A percentile compares a stretch with the other conserved stretches of the same genome.
These are phyloP conservation scores for Botryotinia narcissicola DNA, from an alignment of 2,329 filamentous ascomycete species.

Conservation along the genomic window DNA sequence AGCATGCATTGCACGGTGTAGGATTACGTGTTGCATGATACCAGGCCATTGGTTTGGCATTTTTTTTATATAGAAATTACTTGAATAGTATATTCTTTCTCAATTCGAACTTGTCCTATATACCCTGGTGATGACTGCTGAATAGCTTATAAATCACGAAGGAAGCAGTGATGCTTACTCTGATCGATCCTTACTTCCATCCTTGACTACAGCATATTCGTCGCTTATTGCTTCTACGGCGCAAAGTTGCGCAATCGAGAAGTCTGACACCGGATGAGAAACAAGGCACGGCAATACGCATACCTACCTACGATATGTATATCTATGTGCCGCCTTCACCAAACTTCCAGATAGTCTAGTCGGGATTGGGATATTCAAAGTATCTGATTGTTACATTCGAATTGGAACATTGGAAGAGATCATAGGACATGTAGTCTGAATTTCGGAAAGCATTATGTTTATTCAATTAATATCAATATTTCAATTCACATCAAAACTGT, in stretches of 20 bases:
- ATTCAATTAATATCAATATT: background rate
- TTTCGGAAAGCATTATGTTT: background rate
- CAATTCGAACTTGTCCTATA: background rate
- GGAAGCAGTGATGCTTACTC: background rate
- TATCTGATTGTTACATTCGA: background rate
- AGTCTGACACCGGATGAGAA: background rate
- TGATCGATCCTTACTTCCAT: background rate
- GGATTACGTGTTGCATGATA: background rate
- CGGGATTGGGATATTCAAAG: background rate
- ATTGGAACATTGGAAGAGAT: background rate
- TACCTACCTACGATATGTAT: background rate
- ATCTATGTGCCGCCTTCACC: background rate
- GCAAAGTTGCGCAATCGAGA: background rate
- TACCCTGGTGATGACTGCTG: background rate
- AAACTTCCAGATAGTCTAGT: background rate
- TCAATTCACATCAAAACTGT: background rate
- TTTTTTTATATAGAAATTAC: background rate
- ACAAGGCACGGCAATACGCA: background rate
- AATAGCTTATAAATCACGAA: background rate
- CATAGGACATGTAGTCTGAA: background rate
- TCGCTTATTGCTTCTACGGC: background rate
- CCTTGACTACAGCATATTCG: background rate
- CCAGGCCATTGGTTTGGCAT: background rate
- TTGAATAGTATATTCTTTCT: background rate
- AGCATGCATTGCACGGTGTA: constrained; percentile 7